Percentiles rank a stretch among this genome's conserved stretches.
These are phyloP conservation scores for Mycocentrospora acerina DNA, from an alignment of 2,329 filamentous ascomycete species.

Conservation along the genomic window DNA sequence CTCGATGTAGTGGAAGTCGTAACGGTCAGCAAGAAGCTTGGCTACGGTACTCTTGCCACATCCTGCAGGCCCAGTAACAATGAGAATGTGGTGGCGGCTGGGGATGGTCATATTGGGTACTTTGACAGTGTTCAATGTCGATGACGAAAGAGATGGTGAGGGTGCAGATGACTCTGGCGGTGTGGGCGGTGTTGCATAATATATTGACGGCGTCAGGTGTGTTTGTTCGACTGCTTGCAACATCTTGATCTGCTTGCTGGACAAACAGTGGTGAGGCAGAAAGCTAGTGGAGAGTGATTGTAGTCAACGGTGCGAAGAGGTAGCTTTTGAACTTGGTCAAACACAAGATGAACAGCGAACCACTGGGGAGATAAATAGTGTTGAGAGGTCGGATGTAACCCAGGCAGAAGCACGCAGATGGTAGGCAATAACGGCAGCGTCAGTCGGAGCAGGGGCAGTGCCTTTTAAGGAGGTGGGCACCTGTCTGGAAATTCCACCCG, in stretches of 20 bases:
- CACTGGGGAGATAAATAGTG: constrained; percentile 26
- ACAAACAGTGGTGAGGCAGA: constrained; percentile 2
- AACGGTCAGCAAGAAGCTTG: constrained; percentile 46
- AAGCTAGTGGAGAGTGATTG: background rate
- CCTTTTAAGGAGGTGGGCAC: constrained; percentile 23
- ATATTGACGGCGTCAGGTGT: constrained; percentile 22
- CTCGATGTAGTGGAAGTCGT: constrained; percentile 52
- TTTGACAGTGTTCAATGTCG: constrained; percentile 15
- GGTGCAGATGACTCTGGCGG: constrained; percentile 30
- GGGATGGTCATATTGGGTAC: constrained; percentile 30
- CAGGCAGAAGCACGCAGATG: constrained; percentile 13
- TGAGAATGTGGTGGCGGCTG: constrained; percentile 51
- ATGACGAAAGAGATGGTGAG: constrained; percentile 24
- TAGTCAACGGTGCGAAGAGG: constrained; percentile 4
- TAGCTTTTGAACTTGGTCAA: constrained; percentile 9
- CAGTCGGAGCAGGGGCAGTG: constrained; percentile 22
- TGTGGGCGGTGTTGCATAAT: constrained; percentile 34
- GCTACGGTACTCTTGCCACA: constrained; percentile 58
- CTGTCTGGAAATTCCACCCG: constrained; percentile 26
- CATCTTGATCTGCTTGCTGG: constrained; percentile 24
- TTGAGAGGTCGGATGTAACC: constrained; percentile 24
- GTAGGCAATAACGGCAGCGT: constrained; percentile 25
- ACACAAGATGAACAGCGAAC: constrained; percentile 13
- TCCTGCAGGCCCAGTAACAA: constrained; percentile 56
- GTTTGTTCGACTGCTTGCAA: constrained; percentile 38